phyloP scores from a whole-genome alignment of 2,329 filamentous ascomycete genomes.

The Colletotrichum euphorbiae region DNA sequence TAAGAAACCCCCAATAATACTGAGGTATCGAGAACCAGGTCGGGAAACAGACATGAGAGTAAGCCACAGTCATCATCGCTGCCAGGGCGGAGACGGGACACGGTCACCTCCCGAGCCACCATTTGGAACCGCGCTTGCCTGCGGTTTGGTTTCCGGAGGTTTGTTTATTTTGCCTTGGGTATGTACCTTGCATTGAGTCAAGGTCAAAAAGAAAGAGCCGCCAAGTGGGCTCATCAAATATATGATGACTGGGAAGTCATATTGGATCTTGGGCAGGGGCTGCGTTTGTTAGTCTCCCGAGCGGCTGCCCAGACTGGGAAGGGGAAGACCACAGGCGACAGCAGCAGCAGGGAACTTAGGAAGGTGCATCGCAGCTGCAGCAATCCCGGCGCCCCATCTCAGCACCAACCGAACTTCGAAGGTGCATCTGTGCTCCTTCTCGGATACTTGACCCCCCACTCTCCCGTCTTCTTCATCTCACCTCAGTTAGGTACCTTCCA shows the following conservation, averaged over 20 bases:
- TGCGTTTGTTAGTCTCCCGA: background rate
- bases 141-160: too few relatives aligned
- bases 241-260: background rate
- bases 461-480: too few relatives aligned
- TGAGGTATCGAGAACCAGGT: too few relatives aligned
- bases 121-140: background rate
- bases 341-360: too few relatives aligned
- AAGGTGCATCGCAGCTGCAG: background rate
- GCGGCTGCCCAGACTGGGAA: background rate
- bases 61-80: conserved; percentile 25
- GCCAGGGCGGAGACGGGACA: background rate
- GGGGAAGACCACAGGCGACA: background rate
- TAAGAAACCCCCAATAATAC: too few relatives aligned
- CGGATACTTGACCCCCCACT: conserved; percentile 5
- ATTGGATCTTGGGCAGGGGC: background rate
- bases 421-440: conserved; percentile 4
- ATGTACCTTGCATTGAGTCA: too few relatives aligned
- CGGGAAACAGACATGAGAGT: background rate
- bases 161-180: background rate
- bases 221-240: background rate
- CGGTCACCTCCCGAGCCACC: background rate
- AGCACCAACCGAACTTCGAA: too few relatives aligned
- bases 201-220: conserved; percentile 20
- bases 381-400: background rate
- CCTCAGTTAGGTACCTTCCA: too few relatives aligned